Conservation (phyloP, 768 basidiomycete species). For the Phanerochaete carnosa region DNA sequence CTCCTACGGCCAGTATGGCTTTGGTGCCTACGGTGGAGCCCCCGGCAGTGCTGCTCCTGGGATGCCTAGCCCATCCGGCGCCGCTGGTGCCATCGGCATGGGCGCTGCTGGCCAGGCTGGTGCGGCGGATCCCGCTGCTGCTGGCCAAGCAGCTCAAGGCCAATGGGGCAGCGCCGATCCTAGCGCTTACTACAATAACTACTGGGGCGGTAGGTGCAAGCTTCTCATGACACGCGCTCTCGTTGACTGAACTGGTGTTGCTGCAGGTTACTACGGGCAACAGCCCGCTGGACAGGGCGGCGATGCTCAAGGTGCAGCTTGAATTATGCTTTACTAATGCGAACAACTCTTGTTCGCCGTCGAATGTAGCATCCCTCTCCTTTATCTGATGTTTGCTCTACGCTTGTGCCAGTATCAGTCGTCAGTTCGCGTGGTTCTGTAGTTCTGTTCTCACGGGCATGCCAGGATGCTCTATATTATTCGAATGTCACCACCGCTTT, state of each 20-base stretch:
- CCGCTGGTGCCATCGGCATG: slow-evolving; percentile 53
- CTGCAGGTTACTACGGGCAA: slow-evolving; percentile 79
- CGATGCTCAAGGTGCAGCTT: slow-evolving; percentile 37
- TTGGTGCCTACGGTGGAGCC: slow-evolving; percentile 58
- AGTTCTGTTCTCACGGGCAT: neutral
- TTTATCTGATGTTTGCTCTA: slow-evolving; percentile 1
- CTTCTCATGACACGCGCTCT: neutral
- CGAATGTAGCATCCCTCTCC: slow-evolving; percentile 14
- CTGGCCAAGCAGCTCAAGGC: slow-evolving; percentile 59
- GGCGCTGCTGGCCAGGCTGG: slow-evolving; percentile 53
- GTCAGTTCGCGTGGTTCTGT: neutral
- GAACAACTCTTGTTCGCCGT: slow-evolving; percentile 5
- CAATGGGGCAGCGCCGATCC: slow-evolving; percentile 79
- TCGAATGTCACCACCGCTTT: neutral
- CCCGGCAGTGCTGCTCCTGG: slow-evolving; percentile 40
- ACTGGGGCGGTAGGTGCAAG: slow-evolving; percentile 73
- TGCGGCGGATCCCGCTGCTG: slow-evolving; percentile 44
- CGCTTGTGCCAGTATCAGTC: slow-evolving; percentile 7
- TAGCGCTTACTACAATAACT: slow-evolving; percentile 73
- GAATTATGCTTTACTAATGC: slow-evolving; percentile 8
- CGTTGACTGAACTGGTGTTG: neutral
- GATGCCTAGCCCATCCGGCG: slow-evolving; percentile 53
- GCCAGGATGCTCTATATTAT: slow-evolving; percentile 3
- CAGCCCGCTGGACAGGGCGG: slow-evolving; percentile 58
- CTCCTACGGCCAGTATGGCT: slow-evolving; percentile 77